A percentile compares a stretch with the other conserved stretches of the same genome.
These are phyloP conservation scores for Catunica adiposa DNA, from an alignment of 2,329 filamentous ascomycete genomes.

Conservation along the genomic window DNA sequence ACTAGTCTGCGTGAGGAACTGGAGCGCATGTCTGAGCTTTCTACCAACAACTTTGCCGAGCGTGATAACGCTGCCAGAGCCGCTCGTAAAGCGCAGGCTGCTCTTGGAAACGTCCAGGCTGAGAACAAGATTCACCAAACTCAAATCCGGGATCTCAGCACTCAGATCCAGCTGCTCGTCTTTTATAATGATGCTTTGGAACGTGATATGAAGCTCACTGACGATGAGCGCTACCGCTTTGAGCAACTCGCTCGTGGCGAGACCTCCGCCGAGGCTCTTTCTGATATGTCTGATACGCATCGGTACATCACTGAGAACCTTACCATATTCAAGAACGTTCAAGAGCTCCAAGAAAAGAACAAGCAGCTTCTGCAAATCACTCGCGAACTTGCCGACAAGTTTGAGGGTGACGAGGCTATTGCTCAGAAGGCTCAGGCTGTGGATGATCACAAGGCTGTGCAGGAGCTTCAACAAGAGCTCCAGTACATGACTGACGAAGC, in stretches of 20 bases:
- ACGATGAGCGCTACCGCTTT: slow-evolving; percentile 57
- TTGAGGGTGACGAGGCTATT: slow-evolving; percentile 79
- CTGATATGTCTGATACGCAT: slow-evolving; percentile 69
- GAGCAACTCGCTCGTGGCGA: slow-evolving; percentile 65
- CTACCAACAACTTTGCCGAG: slow-evolving; percentile 67
- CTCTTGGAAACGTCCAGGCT: slow-evolving; percentile 43
- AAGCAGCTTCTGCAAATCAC: slow-evolving; percentile 67
- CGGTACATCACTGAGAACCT: slow-evolving; percentile 78
- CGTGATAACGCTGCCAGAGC: slow-evolving; percentile 65
- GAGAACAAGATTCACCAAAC: slow-evolving; percentile 69
- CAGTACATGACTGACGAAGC: slow-evolving; percentile 70
- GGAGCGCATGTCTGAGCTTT: slow-evolving; percentile 66
- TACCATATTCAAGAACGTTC: slow-evolving; percentile 75
- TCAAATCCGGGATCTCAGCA: slow-evolving; percentile 75
- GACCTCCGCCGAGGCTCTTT: slow-evolving; percentile 50
- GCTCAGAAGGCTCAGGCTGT: slow-evolving; percentile 46
- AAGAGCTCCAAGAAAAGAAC: slow-evolving; percentile 77
- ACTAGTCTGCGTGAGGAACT: slow-evolving; percentile 66
- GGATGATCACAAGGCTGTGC: slow-evolving; percentile 54
- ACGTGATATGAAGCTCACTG: slow-evolving; percentile 54
- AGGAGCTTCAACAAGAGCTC: slow-evolving; percentile 54
- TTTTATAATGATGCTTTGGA: slow-evolving; percentile 74
- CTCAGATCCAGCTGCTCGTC: slow-evolving; percentile 77
- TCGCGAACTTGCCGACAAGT: slow-evolving; percentile 67
- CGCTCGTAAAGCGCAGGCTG: slow-evolving; percentile 60